A percentile compares a stretch with the other conserved stretches of the same genome.
Conservation (phyloP, 2,329 filamentous ascomycete species). For the Aspergillus intermedius region DNA sequence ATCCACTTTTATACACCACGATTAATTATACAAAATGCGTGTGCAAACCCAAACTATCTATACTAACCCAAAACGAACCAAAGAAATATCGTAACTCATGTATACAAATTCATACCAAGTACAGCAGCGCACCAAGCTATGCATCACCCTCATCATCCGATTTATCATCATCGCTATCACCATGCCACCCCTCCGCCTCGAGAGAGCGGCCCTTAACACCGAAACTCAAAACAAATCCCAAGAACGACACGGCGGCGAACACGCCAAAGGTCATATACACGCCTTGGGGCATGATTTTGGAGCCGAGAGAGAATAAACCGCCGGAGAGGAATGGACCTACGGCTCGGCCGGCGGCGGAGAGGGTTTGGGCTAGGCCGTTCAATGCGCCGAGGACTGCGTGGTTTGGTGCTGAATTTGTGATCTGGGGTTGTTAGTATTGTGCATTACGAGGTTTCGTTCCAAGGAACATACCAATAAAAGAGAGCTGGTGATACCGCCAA, state of each 20-base stretch:
- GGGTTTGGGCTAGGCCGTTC: slow-evolving; percentile 88
- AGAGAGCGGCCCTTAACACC: slow-evolving; percentile 61
- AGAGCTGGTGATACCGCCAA: slow-evolving; percentile 83
- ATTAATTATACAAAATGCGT: too few relatives aligned
- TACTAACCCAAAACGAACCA: too few relatives aligned
- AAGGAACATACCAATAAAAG: slow-evolving; percentile 63
- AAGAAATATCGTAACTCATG: too few relatives aligned
- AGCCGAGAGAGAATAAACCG: slow-evolving; percentile 73
- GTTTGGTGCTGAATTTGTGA: slow-evolving; percentile 88
- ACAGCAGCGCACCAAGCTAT: too few relatives aligned
- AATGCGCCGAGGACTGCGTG: slow-evolving; percentile 79
- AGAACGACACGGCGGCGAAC: slow-evolving; percentile 73
- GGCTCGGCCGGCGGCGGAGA: slow-evolving; percentile 83
- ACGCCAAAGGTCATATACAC: slow-evolving; percentile 80
- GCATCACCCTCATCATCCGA: slow-evolving; percentile 37
- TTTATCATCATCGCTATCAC: slow-evolving; percentile 37
- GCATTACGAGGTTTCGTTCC: not conserved
- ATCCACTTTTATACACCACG: too few relatives aligned
- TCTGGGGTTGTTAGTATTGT: slow-evolving; percentile 43
- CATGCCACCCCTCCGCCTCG: slow-evolving; percentile 53
- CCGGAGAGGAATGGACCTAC: slow-evolving; percentile 85
- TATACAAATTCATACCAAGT: too few relatives aligned
- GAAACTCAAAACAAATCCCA: slow-evolving; percentile 74
- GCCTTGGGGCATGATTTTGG: slow-evolving; percentile 67
- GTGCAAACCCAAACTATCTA: too few relatives aligned